Conservation (phyloP, 345 rosid species). For the Gossypium raimondii region DNA sequence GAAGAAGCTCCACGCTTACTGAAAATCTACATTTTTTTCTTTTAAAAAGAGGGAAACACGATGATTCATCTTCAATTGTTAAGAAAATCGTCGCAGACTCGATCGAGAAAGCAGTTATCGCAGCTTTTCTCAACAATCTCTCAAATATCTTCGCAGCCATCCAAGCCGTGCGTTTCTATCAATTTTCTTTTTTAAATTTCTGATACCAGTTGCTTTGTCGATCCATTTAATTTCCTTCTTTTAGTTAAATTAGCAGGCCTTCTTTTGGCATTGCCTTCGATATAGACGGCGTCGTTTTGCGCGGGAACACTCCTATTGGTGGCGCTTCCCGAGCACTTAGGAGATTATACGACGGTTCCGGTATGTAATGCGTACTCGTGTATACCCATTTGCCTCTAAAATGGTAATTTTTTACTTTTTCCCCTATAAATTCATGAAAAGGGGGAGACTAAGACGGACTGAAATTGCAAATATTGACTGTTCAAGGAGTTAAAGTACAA, state of each 20-base stretch:
- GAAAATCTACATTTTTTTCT: no score
- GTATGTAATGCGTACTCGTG: conserved; percentile 20
- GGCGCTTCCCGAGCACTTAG: conserved; percentile 60
- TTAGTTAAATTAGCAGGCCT: conserved; percentile 31
- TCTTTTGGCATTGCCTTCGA: conserved; percentile 79
- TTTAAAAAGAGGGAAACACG: background rate
- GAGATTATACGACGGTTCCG: conserved; percentile 50
- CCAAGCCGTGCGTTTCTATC: conserved; percentile 25
- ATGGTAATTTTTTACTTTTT: background rate
- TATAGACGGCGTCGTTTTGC: conserved; percentile 82
- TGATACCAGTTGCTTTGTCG: background rate
- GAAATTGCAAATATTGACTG: background rate
- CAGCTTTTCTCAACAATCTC: conserved; percentile 23
- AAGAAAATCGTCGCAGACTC: conserved; percentile 21
- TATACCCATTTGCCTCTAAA: background rate
- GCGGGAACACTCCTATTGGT: conserved; percentile 66
- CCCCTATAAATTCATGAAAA: background rate
- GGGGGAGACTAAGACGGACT: background rate
- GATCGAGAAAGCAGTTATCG: conserved; percentile 15
- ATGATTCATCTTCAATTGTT: conserved; percentile 22
- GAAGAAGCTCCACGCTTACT: no score
- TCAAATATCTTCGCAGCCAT: conserved; percentile 17
- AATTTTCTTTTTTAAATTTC: background rate
- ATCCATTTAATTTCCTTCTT: background rate
- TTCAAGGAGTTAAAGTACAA: background rate